Evolutionary conservation across 768 basidiomycete species (phyloP).

Genomic region (Suillus occidentalis): DNA sequence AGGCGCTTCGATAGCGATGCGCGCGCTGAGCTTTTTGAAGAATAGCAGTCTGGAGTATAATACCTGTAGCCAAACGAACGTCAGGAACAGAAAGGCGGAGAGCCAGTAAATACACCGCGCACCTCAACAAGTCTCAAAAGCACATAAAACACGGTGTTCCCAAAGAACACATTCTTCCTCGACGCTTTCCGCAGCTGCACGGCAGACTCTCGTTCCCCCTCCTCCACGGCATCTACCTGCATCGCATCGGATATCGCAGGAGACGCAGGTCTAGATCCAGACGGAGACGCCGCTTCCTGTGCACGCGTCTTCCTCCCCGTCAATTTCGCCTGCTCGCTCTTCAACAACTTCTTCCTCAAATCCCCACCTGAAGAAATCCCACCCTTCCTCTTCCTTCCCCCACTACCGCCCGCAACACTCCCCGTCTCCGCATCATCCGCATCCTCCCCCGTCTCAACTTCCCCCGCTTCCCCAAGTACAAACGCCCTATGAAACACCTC

Average conservation of each 20-base stretch:
- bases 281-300: conserved; percentile 52
- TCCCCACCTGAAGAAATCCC: conserved; percentile 53
- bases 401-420: conserved; percentile 27
- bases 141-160: conserved; percentile 87
- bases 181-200: conserved; percentile 34
- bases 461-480: conserved; percentile 58
- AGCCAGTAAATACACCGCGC: conserved; percentile 22
- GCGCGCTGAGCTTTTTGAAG: conserved; percentile 71
- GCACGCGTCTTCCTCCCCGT: conserved; percentile 58
- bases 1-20: conserved; percentile 35
- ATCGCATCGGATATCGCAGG: conserved; percentile 52
- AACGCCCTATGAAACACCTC: conserved; percentile 71
- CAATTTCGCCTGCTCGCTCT: conserved; percentile 80
- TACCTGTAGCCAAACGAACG: conserved; percentile 46
- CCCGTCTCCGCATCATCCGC: conserved; percentile 39
- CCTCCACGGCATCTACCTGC: conserved; percentile 30
- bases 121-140: conserved; percentile 88
- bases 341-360: conserved; percentile 75
- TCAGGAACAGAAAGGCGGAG: conserved; percentile 2
- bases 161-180: conserved; percentile 71
- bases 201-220: conserved; percentile 22
- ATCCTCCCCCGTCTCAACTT: conserved; percentile 58
- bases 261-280: conserved; percentile 61
- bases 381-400: conserved; percentile 43
- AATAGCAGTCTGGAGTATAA: conserved; percentile 77